These are phyloP conservation scores for Podila epigama DNA, from an alignment of 192 early-diverging fungal species.

Conservation along the genomic window DNA sequence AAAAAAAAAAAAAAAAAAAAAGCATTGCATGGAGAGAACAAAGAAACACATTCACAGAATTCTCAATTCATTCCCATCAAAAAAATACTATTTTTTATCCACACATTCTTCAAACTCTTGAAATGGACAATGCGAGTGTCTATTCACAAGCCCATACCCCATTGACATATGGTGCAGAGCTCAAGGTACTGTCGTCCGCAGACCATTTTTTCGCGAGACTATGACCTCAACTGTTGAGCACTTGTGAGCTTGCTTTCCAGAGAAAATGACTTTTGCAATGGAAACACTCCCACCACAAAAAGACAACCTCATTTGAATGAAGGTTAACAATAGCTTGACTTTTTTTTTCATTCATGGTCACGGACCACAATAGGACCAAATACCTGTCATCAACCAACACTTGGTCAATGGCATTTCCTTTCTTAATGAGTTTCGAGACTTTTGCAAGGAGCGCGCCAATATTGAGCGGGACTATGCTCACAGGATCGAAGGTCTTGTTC, in stretches of 20 bases:
- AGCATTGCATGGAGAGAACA: too few species aligned
- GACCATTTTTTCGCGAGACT: not conserved
- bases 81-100: not conserved
- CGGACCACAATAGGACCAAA: constrained; percentile 54
- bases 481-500: constrained; percentile 67
- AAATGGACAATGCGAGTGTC: constrained; percentile 29
- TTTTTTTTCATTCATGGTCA: not conserved
- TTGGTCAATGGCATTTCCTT: constrained; percentile 66
- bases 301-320: not conserved
- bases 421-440: constrained; percentile 71
- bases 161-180: constrained; percentile 34
- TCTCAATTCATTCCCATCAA: too few species aligned
- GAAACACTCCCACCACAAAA: not conserved
- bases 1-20: too few species aligned
- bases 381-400: constrained; percentile 58
- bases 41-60: too few species aligned
- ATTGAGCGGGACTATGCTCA: constrained; percentile 76
- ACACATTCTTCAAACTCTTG: not conserved
- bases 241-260: not conserved
- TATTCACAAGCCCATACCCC: constrained; percentile 12
- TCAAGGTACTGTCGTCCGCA: constrained; percentile 18
- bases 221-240: too few species aligned
- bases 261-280: not conserved
- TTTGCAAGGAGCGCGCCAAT: constrained; percentile 70
- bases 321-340: not conserved